Base-by-base conservation (phyloP, 768 basidiomycete species). In the Termitomyces heimii region DNA sequence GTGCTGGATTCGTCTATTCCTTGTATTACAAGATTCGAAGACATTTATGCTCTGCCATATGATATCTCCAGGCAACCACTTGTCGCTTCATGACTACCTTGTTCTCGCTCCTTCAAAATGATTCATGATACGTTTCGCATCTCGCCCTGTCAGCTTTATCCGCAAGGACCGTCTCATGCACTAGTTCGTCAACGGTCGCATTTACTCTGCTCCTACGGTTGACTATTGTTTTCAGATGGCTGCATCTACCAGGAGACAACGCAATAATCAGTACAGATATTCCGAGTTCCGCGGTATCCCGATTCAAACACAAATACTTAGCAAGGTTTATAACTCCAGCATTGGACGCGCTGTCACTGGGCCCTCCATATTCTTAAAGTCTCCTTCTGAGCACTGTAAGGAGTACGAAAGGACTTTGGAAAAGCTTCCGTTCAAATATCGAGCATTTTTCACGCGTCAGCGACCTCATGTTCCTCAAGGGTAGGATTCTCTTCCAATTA, bases 381-480 rank as follows among this genome's bases (percentile, higher is more conserved):
- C 47, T 43, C 29, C 47, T 39, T 28, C 48, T 16, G 37, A 32
- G 9, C 22, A 20, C 9, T n/a, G 20, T 13, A 24, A 6, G 43
- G 49, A 35, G 10, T 20, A 52, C 35, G 26, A 40, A 16, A 39
- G 32, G 28, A n/a, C 16, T n/a, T 13, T 58, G 29, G 18, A 53
- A 31, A 48, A 58, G 35, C 44, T 58, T 22, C 52, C 57, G 1
- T 24, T 35, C 10, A 32, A 18, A 44, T 43, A 54, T 22, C 53
- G 53, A 54, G 14, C 5, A 1, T 18, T 54, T 4, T 16, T 44
- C 10, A 43, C 53, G 53, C 53, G 53, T 22, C 53, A 55, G 31
- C 42, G 48, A 29, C 54, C 58, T 34, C 44, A 42, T 16, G 54
- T 60, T 5, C 62, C 64, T 13, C 56, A 58, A 10, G 60, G 64